Evolutionary conservation across 305 asterid species (phyloP).

Genomic region (Withania somnifera): DNA sequence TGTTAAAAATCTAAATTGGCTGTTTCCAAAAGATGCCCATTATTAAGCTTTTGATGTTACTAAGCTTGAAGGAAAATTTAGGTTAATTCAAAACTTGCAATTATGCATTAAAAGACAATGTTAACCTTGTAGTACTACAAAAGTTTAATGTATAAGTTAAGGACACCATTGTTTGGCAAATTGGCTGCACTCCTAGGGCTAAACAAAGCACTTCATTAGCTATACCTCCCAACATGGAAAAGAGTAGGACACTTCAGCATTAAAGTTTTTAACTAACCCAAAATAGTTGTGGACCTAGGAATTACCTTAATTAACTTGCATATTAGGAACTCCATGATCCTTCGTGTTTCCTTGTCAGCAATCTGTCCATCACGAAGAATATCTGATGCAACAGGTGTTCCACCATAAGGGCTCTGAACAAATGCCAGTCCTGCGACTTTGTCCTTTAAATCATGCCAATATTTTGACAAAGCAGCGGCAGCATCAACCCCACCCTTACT

Average conservation of each 20-base stretch:
- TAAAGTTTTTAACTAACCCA: neutral
- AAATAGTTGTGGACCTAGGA: neutral
- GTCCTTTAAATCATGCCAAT: slow-evolving; percentile 49
- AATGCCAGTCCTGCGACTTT: slow-evolving; percentile 90
- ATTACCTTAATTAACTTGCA: slow-evolving; percentile 87
- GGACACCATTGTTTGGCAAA: neutral
- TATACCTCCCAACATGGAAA: neutral
- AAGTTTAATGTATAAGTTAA: neutral
- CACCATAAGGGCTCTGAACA: slow-evolving; percentile 94
- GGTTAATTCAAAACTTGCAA: neutral
- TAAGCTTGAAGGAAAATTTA: neutral
- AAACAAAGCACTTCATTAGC: neutral
- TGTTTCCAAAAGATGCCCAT: neutral
- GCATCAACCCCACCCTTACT: slow-evolving; percentile 99
- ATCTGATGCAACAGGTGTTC: slow-evolving; percentile 83
- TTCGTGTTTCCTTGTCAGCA: slow-evolving; percentile 75
- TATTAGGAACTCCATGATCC: slow-evolving; percentile 68
- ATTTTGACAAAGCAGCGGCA: slow-evolving; percentile 86
- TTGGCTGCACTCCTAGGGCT: neutral
- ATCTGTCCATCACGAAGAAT: slow-evolving; percentile 92
- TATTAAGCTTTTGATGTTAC: neutral
- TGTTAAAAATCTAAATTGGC: neutral
- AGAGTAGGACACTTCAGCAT: neutral
- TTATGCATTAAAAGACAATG: neutral
- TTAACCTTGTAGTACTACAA: neutral